phyloP scores from a whole-genome alignment of 345 rosid species.

The Barbarea vulgaris region DNA sequence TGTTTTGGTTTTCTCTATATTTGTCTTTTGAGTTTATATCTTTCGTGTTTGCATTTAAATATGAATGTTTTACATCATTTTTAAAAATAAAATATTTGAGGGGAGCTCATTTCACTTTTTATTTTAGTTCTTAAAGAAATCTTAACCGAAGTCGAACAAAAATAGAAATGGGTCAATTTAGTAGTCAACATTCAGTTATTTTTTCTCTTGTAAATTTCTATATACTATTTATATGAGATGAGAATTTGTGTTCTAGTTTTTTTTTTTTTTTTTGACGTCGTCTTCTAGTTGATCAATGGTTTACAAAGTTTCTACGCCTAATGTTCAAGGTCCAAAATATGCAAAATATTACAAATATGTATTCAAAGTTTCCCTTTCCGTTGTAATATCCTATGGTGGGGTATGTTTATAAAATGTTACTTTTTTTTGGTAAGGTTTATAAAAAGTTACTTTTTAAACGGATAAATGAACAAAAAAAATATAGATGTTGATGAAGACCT shows the following conservation, averaged over 20 bases:
- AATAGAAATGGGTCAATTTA: not conserved
- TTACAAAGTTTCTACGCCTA: not conserved
- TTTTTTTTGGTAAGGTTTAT: too few species aligned
- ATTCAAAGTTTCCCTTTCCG: not conserved
- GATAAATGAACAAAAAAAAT: not conserved
- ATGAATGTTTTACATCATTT: not conserved
- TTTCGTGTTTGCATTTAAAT: constrained; percentile 6
- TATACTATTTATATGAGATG: not conserved
- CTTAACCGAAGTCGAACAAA: not conserved
- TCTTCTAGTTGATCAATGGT: not conserved
- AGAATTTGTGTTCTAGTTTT: not conserved
- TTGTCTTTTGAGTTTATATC: not conserved
- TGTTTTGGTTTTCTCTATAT: not conserved
- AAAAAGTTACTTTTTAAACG: too few species aligned
- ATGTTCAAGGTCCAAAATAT: not conserved
- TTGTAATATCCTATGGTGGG: not conserved
- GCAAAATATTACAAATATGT: not conserved
- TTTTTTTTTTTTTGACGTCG: too few species aligned
- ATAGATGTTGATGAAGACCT: not conserved
- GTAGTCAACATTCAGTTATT: too few species aligned
- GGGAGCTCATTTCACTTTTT: too few species aligned
- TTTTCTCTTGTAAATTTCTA: not conserved
- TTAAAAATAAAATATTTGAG: not conserved
- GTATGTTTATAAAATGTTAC: not conserved
- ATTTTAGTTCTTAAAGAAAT: not conserved